phyloP scores from a whole-genome alignment of 805 yeast genomes.

The Dipodascus geniculatus region DNA sequence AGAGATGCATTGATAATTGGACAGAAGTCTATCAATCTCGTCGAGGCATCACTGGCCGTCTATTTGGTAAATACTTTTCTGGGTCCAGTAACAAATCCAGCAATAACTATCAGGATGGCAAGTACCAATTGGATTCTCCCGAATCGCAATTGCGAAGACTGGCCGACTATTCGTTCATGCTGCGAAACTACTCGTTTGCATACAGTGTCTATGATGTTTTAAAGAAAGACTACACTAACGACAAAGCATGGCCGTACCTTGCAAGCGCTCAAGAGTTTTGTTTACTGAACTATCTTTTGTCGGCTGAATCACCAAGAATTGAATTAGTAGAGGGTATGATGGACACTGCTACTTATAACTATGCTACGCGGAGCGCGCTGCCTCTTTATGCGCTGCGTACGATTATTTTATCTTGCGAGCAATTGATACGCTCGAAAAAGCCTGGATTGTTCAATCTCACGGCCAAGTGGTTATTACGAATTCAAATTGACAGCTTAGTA shows the following conservation, averaged over 20 bases:
- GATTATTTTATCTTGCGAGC: conserved; percentile 53
- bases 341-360: conserved; percentile 66
- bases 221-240: conserved; percentile 63
- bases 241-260: conserved; percentile 67
- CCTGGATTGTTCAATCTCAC: conserved; percentile 24
- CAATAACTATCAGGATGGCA: conserved; percentile 36
- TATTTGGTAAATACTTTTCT: conserved; percentile 43
- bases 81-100: conserved; percentile 18
- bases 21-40: conserved; percentile 71
- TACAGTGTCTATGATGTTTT: conserved; percentile 72
- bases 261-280: conserved; percentile 88
- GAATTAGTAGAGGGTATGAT: conserved; percentile 48
- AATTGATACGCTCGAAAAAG: background rate
- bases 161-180: conserved; percentile 87
- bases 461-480: conserved; percentile 34
- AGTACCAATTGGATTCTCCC: conserved; percentile 47
- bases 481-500: conserved; percentile 28
- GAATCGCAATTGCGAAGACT: conserved; percentile 70
- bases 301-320: conserved; percentile 34
- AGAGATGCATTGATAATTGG: conserved; percentile 68
- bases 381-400: conserved; percentile 63
- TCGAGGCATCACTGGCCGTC: conserved; percentile 61
- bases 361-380: conserved; percentile 56
- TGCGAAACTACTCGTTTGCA: conserved; percentile 81
- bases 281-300: conserved; percentile 60